A percentile compares a stretch with the other conserved stretches of the same genome.
Evolutionary conservation across 148 eudicot genomes (phyloP).

Genomic region (Amaranthus cruentus): DNA sequence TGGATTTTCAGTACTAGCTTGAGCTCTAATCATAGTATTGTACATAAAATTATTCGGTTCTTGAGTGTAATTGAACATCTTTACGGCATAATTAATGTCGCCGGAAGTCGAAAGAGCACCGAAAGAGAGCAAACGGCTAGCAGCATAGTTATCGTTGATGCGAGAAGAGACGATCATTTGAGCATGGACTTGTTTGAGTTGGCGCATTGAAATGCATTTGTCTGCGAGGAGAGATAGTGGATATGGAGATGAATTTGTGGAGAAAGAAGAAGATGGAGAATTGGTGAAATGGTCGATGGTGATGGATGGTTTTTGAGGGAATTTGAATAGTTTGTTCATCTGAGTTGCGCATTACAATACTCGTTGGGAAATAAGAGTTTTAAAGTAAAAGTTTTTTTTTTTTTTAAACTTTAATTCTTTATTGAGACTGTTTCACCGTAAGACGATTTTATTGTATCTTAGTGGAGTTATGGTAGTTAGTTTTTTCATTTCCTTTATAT

Average conservation of each 20-base stretch:
- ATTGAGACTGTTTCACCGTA: too few relatives aligned
- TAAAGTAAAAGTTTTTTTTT: too few relatives aligned
- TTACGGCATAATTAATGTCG: conserved; percentile 49
- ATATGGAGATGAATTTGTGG: conserved; percentile 14
- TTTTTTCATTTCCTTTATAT: too few relatives aligned
- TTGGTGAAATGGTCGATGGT: conserved; percentile 7
- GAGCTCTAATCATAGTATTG: conserved; percentile 71
- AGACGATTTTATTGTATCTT: too few relatives aligned
- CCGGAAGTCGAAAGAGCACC: conserved; percentile 53
- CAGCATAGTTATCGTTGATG: conserved; percentile 57
- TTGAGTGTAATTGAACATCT: conserved; percentile 34
- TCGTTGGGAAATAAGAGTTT: too few relatives aligned
- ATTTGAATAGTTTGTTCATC: conserved; percentile 12
- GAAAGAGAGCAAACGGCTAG: conserved; percentile 58
- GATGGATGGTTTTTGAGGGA: conserved; percentile 26
- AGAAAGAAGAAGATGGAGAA: background rate
- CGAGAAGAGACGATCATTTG: conserved; percentile 59
- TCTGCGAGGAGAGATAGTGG: conserved; percentile 57
- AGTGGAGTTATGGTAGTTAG: too few relatives aligned
- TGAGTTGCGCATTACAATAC: background rate
- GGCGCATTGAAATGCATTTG: conserved; percentile 49
- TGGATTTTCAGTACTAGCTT: conserved; percentile 40
- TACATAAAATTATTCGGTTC: conserved; percentile 67
- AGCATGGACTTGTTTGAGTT: conserved; percentile 72
- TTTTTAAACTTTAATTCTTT: too few relatives aligned